phyloP scores from a whole-genome alignment of 768 basidiomycete species.

The Tricholoma saponaceum region DNA sequence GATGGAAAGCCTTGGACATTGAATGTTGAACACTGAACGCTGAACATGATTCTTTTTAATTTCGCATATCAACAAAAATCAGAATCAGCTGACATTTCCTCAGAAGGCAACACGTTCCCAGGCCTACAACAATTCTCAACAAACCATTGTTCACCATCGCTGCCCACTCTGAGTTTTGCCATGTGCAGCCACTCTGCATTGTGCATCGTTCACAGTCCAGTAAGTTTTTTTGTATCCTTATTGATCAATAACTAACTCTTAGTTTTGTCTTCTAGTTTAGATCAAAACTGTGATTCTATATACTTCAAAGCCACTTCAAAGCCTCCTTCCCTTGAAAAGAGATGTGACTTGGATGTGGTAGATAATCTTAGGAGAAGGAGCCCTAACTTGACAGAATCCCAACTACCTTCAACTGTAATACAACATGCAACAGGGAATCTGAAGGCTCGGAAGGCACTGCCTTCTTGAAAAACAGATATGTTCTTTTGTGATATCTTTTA shows the following conservation, averaged over 20 bases:
- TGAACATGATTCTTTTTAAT: not conserved
- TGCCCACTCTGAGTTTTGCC: not conserved
- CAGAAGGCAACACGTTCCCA: too few species aligned
- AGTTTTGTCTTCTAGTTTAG: not conserved
- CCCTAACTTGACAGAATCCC: too few species aligned
- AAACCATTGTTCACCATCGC: not conserved
- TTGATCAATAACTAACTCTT: not conserved
- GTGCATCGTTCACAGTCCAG: not conserved
- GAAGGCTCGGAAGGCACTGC: too few species aligned
- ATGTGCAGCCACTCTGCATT: not conserved
- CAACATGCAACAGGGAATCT: too few species aligned
- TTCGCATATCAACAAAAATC: too few species aligned
- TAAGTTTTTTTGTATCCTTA: not conserved
- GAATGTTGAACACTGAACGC: too few species aligned
- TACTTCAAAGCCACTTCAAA: not conserved
- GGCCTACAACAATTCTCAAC: not conserved
- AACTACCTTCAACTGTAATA: too few species aligned
- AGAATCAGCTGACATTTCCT: not conserved
- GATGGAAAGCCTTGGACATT: too few species aligned
- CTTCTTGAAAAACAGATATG: too few species aligned
- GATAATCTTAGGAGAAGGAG: not conserved
- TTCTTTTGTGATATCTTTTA: too few species aligned
- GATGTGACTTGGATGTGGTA: not conserved
- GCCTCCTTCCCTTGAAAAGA: not conserved
- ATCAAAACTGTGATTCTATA: not conserved